Evolutionary conservation across 805 yeast species (phyloP).

Genomic region (Babjeviella inositovora): DNA sequence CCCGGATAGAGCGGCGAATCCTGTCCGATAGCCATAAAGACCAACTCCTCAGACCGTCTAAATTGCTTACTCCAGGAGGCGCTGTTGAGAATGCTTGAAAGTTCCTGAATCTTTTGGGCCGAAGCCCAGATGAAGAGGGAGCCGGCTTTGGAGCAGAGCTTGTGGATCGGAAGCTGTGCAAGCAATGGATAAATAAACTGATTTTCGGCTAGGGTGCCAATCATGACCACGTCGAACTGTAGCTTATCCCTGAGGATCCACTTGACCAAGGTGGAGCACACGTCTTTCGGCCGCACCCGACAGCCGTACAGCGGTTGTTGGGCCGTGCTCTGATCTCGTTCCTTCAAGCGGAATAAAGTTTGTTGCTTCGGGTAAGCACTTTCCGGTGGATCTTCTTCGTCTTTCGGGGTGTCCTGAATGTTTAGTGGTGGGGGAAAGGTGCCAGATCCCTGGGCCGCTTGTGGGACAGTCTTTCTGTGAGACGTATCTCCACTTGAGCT

Average conservation of each 20-base stretch:
- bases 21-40: slow-evolving; percentile 58
- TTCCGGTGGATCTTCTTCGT: slow-evolving; percentile 43
- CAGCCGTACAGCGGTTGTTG: slow-evolving; percentile 55
- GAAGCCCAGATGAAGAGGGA: slow-evolving; percentile 82
- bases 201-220: slow-evolving; percentile 71
- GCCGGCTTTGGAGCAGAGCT: slow-evolving; percentile 72
- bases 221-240: slow-evolving; percentile 82
- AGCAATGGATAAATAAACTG: slow-evolving; percentile 51
- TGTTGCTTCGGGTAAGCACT: slow-evolving; percentile 87
- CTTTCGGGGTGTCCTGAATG: no score
- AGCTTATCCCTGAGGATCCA: slow-evolving; percentile 48
- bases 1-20: slow-evolving; percentile 53
- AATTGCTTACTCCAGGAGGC: slow-evolving; percentile 47
- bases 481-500: no score
- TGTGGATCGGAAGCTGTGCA: slow-evolving; percentile 51
- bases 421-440: no score
- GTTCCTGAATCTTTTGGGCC: slow-evolving; percentile 49
- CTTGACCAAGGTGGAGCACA: slow-evolving; percentile 35
- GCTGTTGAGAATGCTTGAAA: slow-evolving; percentile 29
- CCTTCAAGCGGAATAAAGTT: slow-evolving; percentile 48
- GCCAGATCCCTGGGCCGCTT: no score
- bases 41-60: slow-evolving; percentile 80
- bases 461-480: no score
- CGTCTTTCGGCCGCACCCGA: slow-evolving; percentile 30
- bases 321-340: slow-evolving; percentile 28